phyloP scores from a whole-genome alignment of 441 rosid species.

The Metrosideros polymorpha region DNA sequence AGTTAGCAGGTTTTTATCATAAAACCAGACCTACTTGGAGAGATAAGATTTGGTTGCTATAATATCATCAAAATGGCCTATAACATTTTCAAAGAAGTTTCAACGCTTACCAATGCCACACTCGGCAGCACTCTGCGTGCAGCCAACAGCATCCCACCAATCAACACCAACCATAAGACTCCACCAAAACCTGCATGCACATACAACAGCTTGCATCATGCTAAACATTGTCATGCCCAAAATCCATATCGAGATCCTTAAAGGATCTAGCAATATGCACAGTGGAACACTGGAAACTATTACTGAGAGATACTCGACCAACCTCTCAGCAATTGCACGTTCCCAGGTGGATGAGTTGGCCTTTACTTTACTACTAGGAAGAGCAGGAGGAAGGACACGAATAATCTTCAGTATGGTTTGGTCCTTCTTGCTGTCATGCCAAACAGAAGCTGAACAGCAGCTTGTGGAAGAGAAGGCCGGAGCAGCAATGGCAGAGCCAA shows the following conservation, averaged over 20 bases:
- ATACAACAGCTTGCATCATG: conserved; percentile 1
- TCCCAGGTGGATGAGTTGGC: conserved; percentile 84
- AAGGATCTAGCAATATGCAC: background rate
- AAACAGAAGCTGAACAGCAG: conserved; percentile 98
- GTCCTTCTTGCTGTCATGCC: conserved; percentile 88
- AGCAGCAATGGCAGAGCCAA: conserved; percentile 94
- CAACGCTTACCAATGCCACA: conserved; percentile 75
- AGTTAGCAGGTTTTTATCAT: background rate
- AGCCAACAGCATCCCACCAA: conserved; percentile 99
- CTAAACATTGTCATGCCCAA: background rate
- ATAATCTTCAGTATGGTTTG: conserved; percentile 82
- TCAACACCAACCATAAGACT: conserved; percentile 99
- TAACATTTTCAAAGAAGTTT: background rate
- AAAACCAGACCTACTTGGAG: background rate
- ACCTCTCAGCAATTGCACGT: conserved; percentile 99
- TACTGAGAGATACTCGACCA: background rate
- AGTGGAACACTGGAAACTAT: background rate
- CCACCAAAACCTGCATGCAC: conserved; percentile 94
- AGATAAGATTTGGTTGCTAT: background rate
- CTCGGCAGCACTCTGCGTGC: conserved; percentile 99
- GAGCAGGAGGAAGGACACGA: conserved; percentile 94
- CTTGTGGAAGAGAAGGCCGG: conserved; percentile 99
- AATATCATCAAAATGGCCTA: background rate
- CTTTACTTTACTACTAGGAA: conserved; percentile 70
- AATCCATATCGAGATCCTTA: background rate